Percentiles rank a stretch among this genome's conserved stretches.
Evolutionary conservation across 2,329 filamentous ascomycete species (phyloP).

Genomic region (Sporothrix brunneoviolacea): DNA sequence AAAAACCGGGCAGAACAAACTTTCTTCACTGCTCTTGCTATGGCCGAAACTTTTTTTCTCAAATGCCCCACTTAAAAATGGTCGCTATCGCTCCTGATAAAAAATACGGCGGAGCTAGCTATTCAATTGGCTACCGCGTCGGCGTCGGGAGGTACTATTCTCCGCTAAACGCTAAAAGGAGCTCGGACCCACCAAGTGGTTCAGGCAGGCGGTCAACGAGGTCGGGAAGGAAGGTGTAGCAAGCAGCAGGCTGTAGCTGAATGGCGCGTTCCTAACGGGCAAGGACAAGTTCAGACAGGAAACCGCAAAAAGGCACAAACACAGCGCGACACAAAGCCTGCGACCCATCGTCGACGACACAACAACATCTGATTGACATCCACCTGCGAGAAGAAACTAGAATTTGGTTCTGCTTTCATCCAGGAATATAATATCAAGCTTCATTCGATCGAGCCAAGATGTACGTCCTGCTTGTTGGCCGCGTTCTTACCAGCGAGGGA

Average conservation of each 20-base stretch:
- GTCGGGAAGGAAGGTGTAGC: neutral
- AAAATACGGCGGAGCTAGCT: neutral
- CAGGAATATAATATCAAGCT: neutral
- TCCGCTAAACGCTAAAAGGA: constrained; percentile 12
- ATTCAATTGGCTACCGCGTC: constrained; percentile 1
- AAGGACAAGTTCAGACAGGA: neutral
- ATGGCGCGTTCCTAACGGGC: constrained; percentile 22
- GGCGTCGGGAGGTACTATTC: constrained; percentile 17
- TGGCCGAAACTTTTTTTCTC: constrained; percentile 18
- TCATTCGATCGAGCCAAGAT: constrained; percentile 21
- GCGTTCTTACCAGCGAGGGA: too few relatives aligned
- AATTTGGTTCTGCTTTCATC: neutral
- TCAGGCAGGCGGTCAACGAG: constrained; percentile 16
- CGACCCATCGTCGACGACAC: constrained; percentile 1
- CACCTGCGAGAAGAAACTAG: neutral
- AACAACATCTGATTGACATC: too few relatives aligned
- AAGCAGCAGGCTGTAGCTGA: constrained; percentile 36
- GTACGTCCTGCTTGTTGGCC: constrained; percentile 21
- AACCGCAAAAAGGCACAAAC: constrained; percentile 18
- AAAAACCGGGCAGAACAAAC: constrained; percentile 7
- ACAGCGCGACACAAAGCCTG: too few relatives aligned
- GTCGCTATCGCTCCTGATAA: constrained; percentile 14
- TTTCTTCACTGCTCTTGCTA: constrained; percentile 3
- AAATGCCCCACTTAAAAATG: constrained; percentile 16
- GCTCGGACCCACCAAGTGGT: constrained; percentile 4